Conservation (phyloP, 2,329 filamentous ascomycete genomes). For the Plenodomus lindquistii region DNA sequence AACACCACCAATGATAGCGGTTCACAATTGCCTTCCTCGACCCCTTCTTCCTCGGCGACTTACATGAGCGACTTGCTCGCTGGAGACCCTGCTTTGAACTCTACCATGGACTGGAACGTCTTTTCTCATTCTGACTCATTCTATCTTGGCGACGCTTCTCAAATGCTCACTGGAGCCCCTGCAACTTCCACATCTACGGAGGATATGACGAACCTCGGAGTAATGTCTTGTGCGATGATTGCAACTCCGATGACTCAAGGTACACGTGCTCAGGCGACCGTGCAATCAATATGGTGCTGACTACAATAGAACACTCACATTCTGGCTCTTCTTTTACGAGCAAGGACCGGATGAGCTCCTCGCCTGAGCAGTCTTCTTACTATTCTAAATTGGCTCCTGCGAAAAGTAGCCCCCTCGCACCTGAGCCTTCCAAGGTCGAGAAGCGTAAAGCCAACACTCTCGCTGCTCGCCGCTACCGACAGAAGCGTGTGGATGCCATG, state of each 20-base stretch:
- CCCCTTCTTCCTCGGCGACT: slow-evolving; percentile 24
- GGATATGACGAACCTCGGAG: slow-evolving; percentile 15
- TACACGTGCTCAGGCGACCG: slow-evolving; percentile 5
- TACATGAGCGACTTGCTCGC: slow-evolving; percentile 20
- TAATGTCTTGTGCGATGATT: slow-evolving; percentile 23
- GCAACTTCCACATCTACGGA: slow-evolving; percentile 15
- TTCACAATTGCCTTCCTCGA: slow-evolving; percentile 1
- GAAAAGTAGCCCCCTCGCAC: slow-evolving; percentile 24
- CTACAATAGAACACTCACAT: slow-evolving; percentile 24
- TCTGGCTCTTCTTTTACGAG: slow-evolving; percentile 34
- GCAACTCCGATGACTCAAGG: slow-evolving; percentile 32
- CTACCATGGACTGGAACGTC: slow-evolving; percentile 28
- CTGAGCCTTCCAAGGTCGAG: slow-evolving; percentile 35
- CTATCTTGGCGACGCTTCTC: slow-evolving; percentile 26
- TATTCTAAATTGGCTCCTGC: slow-evolving; percentile 26
- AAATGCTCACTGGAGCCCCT: slow-evolving; percentile 18
- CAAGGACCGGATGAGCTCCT: slow-evolving; percentile 27
- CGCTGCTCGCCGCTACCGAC: slow-evolving; percentile 72
- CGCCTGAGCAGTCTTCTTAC: slow-evolving; percentile 28
- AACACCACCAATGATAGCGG: slow-evolving; percentile 25
- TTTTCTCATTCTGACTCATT: slow-evolving; percentile 26
- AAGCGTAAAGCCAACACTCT: slow-evolving; percentile 72
- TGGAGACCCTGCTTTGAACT: slow-evolving; percentile 22
- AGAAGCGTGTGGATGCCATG: slow-evolving; percentile 71
- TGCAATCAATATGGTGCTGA: slow-evolving; percentile 11